Conservation (phyloP, 176 grass and related monocot genomes). For the Typha latifolia region DNA sequence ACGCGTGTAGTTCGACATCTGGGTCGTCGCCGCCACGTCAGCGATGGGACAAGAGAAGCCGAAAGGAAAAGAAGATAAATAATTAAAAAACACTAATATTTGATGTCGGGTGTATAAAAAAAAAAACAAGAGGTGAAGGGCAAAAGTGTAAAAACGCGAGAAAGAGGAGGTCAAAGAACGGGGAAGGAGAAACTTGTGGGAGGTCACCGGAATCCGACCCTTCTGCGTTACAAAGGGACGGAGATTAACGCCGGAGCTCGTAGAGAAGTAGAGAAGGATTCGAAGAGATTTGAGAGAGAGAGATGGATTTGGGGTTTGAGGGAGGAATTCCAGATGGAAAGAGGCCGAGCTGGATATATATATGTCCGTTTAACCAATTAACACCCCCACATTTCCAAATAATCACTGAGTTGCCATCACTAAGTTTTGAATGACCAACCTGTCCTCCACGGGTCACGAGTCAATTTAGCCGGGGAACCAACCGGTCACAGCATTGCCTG, state of each 20-base stretch:
- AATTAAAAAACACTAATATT: background rate
- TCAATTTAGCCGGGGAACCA: too few relatives aligned
- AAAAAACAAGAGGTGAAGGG: background rate
- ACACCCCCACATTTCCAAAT: background rate
- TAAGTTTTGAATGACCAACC: too few relatives aligned
- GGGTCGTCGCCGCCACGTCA: constrained; percentile 1
- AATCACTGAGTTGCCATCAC: background rate
- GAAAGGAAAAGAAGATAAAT: background rate
- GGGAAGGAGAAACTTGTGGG: background rate
- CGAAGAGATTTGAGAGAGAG: background rate
- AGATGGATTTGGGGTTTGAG: background rate
- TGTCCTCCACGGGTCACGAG: too few relatives aligned
- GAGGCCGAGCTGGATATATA: background rate
- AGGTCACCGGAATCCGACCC: background rate
- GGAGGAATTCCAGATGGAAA: too few relatives aligned
- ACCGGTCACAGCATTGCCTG: too few relatives aligned
- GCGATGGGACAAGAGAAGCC: background rate
- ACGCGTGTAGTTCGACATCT: constrained; percentile 1
- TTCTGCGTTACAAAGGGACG: background rate
- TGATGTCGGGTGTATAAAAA: too few relatives aligned
- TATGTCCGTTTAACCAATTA: background rate
- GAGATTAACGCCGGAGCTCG: background rate
- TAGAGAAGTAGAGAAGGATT: background rate
- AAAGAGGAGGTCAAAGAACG: background rate
- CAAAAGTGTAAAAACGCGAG: background rate